Percentiles rank a stretch among this genome's conserved stretches.
phyloP scores from a whole-genome alignment of 441 rosid species.

The Pelargonium cotyledonis region DNA sequence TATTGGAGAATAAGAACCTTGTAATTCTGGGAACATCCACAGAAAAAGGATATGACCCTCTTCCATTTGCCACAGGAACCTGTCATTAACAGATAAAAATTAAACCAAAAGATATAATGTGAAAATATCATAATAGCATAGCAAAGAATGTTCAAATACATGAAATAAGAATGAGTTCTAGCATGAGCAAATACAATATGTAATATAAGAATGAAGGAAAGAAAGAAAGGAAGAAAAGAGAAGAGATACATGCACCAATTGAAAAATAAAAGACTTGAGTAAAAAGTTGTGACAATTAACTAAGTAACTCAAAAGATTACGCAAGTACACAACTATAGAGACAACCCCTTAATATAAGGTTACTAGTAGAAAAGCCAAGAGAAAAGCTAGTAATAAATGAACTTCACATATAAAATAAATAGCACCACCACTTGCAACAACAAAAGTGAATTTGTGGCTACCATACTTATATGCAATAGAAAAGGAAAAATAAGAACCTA shows the following conservation, averaged over 20 bases:
- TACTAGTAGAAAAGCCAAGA: neutral
- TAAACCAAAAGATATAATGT: slow-evolving; percentile 15
- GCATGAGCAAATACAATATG: neutral
- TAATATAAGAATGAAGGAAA: too few relatives aligned
- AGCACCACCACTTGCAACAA: neutral
- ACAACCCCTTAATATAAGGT: slow-evolving; percentile 2
- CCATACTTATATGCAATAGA: neutral
- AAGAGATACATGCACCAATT: neutral
- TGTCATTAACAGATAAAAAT: slow-evolving; percentile 25
- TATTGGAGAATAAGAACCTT: slow-evolving; percentile 89
- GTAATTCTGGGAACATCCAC: slow-evolving; percentile 92
- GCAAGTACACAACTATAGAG: slow-evolving; percentile 1
- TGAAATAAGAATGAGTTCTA: slow-evolving; percentile 1
- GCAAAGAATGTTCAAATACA: neutral
- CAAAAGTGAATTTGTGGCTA: neutral
- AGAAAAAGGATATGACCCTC: slow-evolving; percentile 91
- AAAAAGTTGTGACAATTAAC: neutral
- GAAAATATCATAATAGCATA: slow-evolving; percentile 7
- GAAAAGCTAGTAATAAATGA: neutral
- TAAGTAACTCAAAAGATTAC: neutral
- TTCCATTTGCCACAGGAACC: slow-evolving; percentile 99
- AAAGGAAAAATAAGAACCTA: slow-evolving; percentile 7
- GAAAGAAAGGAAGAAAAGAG: neutral
- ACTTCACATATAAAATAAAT: neutral
- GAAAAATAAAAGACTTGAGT: neutral